A percentile compares a stretch with the other conserved stretches of the same genome.
These are phyloP conservation scores for Suhomyces choctaworum DNA, from an alignment of 1,139 yeast genomes.

Conservation along the genomic window DNA sequence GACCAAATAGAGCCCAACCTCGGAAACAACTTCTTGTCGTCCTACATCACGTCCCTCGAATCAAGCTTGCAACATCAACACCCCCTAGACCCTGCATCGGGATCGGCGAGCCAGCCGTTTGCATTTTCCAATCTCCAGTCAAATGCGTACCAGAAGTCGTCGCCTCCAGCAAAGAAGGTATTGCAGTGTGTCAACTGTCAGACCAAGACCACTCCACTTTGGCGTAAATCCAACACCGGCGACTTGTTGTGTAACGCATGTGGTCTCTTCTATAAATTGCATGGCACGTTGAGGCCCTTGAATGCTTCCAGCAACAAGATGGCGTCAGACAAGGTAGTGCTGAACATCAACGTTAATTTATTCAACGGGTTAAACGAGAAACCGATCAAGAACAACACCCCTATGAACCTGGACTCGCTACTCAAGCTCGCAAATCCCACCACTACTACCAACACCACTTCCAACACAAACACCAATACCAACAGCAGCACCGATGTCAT, in stretches of 20 bases:
- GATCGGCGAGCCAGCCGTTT: neutral
- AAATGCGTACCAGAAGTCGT: constrained; percentile 1
- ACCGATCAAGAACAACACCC: constrained; percentile 1
- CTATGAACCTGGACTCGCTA: constrained; percentile 13
- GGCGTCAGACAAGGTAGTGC: constrained; percentile 22
- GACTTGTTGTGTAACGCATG: constrained; percentile 50
- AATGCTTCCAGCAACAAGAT: constrained; percentile 18
- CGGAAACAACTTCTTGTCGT: constrained; percentile 34
- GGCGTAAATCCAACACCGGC: constrained; percentile 49
- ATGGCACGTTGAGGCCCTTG: constrained; percentile 47
- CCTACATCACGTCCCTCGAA: constrained; percentile 44
- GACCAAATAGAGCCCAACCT: neutral
- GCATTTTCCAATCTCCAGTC: neutral
- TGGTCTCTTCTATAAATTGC: constrained; percentile 48
- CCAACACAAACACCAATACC: constrained; percentile 6
- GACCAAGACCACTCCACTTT: constrained; percentile 48
- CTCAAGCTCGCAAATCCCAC: constrained; percentile 8
- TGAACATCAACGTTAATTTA: constrained; percentile 25
- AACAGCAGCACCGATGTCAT: constrained; percentile 5
- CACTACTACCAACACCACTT: neutral
- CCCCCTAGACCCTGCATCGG: neutral
- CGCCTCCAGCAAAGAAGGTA: constrained; percentile 20
- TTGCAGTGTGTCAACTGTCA: constrained; percentile 48
- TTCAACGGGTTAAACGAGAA: constrained; percentile 22
- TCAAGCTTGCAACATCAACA: constrained; percentile 35